These are phyloP conservation scores for Bacterosira constricta DNA, from an alignment of 108 stramenopile genomes.

Conservation along the genomic window DNA sequence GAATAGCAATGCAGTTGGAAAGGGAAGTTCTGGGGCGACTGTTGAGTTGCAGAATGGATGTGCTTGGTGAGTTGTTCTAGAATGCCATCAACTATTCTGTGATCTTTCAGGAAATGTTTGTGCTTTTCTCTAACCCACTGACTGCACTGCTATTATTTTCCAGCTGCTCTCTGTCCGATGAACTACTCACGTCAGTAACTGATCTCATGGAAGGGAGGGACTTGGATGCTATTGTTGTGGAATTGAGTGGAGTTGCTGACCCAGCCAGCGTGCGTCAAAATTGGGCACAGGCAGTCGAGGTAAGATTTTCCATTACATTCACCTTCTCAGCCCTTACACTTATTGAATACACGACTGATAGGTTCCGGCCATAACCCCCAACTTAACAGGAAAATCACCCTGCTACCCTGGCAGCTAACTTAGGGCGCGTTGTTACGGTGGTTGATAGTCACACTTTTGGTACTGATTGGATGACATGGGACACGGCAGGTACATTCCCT, in stretches of 20 bases:
- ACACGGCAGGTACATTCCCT: conserved; percentile 44
- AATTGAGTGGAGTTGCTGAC: conserved; percentile 92
- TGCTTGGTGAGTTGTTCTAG: conserved; percentile 20
- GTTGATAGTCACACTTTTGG: conserved; percentile 87
- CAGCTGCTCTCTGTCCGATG: conserved; percentile 88
- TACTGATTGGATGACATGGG: conserved; percentile 84
- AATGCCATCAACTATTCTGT: neutral
- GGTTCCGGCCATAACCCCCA: too few species aligned
- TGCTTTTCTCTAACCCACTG: neutral
- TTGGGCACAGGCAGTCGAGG: conserved; percentile 62
- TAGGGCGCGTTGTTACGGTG: conserved; percentile 82
- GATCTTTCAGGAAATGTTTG: too few species aligned
- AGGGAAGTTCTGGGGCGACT: conserved; percentile 41
- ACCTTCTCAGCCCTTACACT: neutral
- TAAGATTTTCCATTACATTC: neutral
- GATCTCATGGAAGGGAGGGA: conserved; percentile 40
- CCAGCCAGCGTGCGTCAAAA: conserved; percentile 76
- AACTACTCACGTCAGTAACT: conserved; percentile 65
- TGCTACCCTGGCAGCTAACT: conserved; percentile 53
- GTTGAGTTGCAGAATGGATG: conserved; percentile 63
- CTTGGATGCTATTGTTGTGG: conserved; percentile 91
- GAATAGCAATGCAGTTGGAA: conserved; percentile 1
- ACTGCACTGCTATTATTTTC: neutral
- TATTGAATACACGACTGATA: too few species aligned
- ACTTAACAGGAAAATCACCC: conserved; percentile 42